A percentile compares a stretch with the other conserved stretches of the same genome.
phyloP scores from a whole-genome alignment of 2,329 filamentous ascomycete species.

The Fusarium pseudoanthophilum region DNA sequence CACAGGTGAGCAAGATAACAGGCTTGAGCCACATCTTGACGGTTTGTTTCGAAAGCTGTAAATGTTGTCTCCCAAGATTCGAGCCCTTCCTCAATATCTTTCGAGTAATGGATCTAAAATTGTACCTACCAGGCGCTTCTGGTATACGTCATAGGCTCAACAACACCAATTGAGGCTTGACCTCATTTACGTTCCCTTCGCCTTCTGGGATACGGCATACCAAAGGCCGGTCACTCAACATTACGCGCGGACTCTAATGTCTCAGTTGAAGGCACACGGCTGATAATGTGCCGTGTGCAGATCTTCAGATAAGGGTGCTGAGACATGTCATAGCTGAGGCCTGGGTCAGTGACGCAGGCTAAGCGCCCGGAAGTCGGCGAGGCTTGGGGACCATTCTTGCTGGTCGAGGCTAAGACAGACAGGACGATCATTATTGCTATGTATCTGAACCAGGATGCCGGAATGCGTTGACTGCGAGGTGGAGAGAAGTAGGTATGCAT shows the following conservation, averaged over 20 bases:
- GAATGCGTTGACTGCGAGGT: neutral
- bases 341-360: neutral
- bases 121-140: neutral
- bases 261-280: neutral
- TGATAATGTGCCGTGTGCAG: neutral
- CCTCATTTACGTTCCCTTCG: neutral
- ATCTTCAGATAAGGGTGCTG: neutral
- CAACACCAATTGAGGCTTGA: neutral
- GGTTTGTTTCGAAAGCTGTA: neutral
- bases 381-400: neutral
- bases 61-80: neutral
- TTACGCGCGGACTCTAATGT: neutral
- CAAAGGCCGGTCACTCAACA: neutral
- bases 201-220: neutral
- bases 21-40: neutral
- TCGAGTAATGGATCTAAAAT: neutral
- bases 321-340: neutral
- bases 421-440: neutral
- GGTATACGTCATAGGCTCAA: neutral
- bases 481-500: neutral
- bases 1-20: neutral
- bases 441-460: neutral
- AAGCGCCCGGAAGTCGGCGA: neutral
- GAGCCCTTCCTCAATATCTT: neutral
- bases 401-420: neutral